A percentile compares a stretch with the other conserved stretches of the same genome.
These are phyloP conservation scores for Phyllosticta paracitricarpa DNA, from an alignment of 2,329 filamentous ascomycete species.

Conservation along the genomic window DNA sequence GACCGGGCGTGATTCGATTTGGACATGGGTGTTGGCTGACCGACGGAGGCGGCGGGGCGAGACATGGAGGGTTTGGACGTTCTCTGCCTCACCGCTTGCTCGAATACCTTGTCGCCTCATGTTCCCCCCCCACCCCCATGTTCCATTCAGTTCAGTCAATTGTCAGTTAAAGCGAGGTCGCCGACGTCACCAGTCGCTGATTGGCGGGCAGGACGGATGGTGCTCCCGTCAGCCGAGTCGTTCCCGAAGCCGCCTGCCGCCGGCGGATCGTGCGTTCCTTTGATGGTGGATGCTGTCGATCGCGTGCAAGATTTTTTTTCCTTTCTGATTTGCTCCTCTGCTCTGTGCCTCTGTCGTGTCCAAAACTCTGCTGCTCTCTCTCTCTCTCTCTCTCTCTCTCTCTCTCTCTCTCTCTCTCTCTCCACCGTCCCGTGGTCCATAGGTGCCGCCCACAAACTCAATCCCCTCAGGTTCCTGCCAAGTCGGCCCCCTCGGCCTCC, in stretches of 20 bases:
- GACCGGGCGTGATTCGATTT: no score
- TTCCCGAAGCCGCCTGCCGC: conserved; percentile 4
- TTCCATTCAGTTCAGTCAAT: no score
- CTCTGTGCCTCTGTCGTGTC: background rate
- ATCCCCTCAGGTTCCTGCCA: conserved; percentile 1
- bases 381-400: background rate
- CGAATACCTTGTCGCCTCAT: no score
- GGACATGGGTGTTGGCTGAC: no score
- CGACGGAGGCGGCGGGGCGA: no score
- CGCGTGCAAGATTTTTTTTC: background rate
- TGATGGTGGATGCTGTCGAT: background rate
- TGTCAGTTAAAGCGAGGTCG: no score
- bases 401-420: background rate
- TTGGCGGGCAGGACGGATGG: no score
- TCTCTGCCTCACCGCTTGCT: no score
- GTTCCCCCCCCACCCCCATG: no score
- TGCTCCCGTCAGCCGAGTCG: background rate
- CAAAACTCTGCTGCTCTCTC: background rate
- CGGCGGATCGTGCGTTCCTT: background rate
- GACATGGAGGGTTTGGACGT: no score
- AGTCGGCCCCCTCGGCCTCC: background rate
- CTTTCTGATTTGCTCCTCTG: background rate
- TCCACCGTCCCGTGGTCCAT: no score
- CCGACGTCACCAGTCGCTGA: background rate
- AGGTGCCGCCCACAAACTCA: background rate